Evolutionary conservation across 2,329 filamentous ascomycete species (phyloP).

Genomic region (Beauveria sp.): DNA sequence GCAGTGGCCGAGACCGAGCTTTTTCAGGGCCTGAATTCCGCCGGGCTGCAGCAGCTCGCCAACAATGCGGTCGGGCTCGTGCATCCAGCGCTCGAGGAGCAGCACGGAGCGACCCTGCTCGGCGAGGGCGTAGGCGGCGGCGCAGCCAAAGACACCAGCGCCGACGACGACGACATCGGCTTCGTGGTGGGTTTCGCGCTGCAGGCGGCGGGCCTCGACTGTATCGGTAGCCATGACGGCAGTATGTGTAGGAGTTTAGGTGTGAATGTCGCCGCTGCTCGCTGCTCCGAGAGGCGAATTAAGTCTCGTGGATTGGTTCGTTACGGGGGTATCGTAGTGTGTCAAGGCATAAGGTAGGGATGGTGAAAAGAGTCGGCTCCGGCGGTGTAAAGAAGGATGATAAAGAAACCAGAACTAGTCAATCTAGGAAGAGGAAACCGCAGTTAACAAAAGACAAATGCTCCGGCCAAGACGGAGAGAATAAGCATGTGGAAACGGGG

Average conservation of each 20-base stretch:
- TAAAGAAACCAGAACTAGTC: not conserved
- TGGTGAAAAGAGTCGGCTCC: not conserved
- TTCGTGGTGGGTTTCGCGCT: conserved; percentile 50
- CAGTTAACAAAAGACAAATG: not conserved
- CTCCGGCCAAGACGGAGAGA: not conserved
- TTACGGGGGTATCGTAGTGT: not conserved
- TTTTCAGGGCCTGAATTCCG: conserved; percentile 71
- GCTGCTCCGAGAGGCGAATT: not conserved
- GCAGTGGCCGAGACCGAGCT: conserved; percentile 73
- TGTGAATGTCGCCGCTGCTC: not conserved
- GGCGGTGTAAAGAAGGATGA: too few species aligned
- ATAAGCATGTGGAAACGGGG: conserved; percentile 11
- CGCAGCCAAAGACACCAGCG: conserved; percentile 83
- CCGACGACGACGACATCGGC: conserved; percentile 87
- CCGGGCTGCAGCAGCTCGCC: conserved; percentile 93
- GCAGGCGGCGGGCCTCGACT: conserved; percentile 35
- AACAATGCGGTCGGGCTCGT: conserved; percentile 91
- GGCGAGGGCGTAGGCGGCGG: conserved; percentile 74
- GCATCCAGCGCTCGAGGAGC: conserved; percentile 79
- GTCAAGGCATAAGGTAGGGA: not conserved
- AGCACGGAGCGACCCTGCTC: conserved; percentile 87
- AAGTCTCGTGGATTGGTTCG: not conserved
- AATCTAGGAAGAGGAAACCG: not conserved
- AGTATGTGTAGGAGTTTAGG: not conserved
- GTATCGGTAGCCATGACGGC: conserved; percentile 18